Conservation (phyloP, 2,329 filamentous ascomycete species). For the Chalaropsis thielavioides region DNA sequence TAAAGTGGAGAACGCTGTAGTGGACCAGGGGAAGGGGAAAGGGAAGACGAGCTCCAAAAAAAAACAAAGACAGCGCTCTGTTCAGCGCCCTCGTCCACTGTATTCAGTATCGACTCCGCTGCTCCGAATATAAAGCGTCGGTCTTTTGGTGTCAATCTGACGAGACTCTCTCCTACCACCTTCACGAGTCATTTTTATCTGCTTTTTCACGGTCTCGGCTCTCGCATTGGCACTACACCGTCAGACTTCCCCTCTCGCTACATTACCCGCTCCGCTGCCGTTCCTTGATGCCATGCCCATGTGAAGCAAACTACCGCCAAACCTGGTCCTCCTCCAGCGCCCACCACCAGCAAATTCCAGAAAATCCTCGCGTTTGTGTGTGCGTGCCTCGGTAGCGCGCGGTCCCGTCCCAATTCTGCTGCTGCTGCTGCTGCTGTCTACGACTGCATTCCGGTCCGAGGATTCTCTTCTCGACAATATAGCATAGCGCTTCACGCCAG, state of each 20-base stretch:
- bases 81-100: neutral
- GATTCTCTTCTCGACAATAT: neutral
- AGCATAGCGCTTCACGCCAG: neutral
- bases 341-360: neutral
- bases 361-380: neutral
- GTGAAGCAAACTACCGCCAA: neutral
- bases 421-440: neutral
- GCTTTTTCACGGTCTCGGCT: neutral
- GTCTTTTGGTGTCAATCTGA: neutral
- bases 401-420: slow-evolving; percentile 1
- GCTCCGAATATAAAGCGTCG: neutral
- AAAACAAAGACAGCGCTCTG: neutral
- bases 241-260: neutral
- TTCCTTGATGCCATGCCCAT: slow-evolving; percentile 1
- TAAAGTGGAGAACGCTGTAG: neutral
- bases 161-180: neutral
- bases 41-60: neutral
- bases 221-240: neutral
- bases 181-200: neutral
- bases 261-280: neutral
- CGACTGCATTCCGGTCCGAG: slow-evolving; percentile 2
- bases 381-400: slow-evolving; percentile 7
- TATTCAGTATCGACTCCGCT: neutral
- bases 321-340: neutral
- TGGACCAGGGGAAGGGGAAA: neutral